A percentile compares a stretch with the other conserved stretches of the same genome.
Conservation (phyloP, 257 asterid genomes). For the Anisodus tanguticus region DNA sequence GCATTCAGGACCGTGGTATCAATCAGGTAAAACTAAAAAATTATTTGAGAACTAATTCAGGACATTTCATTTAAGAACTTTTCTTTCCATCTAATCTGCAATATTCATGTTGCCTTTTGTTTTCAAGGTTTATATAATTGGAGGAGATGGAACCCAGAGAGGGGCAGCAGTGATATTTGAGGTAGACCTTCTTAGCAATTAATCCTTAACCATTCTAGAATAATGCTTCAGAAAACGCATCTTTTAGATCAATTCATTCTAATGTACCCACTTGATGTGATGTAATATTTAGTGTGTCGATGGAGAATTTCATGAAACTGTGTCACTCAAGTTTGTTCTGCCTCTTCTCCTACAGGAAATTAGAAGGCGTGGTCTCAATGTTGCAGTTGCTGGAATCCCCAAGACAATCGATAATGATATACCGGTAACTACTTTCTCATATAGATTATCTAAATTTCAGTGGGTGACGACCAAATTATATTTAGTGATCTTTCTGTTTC, state of each 20-base stretch:
- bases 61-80: background rate
- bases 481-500: conserved; percentile 22
- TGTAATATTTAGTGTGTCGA: background rate
- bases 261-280: conserved; percentile 14
- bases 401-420: conserved; percentile 94
- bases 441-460: background rate
- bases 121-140: conserved; percentile 80
- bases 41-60: background rate
- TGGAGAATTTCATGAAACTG: background rate
- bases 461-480: background rate
- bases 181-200: conserved; percentile 48
- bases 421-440: conserved; percentile 53
- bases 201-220: background rate
- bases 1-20: conserved; percentile 92
- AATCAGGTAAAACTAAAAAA: conserved; percentile 61
- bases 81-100: background rate
- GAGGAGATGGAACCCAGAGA: conserved; percentile 95
- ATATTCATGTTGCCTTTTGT: background rate
- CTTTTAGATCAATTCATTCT: background rate
- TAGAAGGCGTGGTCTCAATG: conserved; percentile 81
- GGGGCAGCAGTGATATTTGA: conserved; percentile 91
- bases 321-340: background rate
- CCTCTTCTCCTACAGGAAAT: conserved; percentile 60
- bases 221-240: background rate
- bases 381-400: conserved; percentile 83